These are phyloP conservation scores for Kingdonia uniflora DNA, from an alignment of 164 flowering plant species.

Conservation along the genomic window DNA sequence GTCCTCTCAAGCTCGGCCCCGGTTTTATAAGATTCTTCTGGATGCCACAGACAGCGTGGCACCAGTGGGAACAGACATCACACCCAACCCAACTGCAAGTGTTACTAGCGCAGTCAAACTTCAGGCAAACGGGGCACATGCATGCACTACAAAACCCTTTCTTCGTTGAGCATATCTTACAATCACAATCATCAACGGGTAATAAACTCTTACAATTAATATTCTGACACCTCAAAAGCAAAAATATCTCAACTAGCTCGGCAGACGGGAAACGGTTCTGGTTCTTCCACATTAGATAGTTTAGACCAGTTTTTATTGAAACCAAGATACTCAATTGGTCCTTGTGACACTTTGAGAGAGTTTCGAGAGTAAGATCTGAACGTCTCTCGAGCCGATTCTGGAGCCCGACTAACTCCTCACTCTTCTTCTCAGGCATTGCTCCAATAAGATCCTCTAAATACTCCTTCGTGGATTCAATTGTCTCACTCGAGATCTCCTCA, in stretches of 20 bases:
- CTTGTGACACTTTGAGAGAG: conserved; percentile 50
- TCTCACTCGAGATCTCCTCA: conserved; percentile 53
- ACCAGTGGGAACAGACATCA: conserved; percentile 93
- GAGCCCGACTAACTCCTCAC: conserved; percentile 43
- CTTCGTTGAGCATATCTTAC: conserved; percentile 76
- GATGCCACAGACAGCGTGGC: conserved; percentile 85
- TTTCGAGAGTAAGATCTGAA: conserved; percentile 62
- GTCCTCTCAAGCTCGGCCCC: conserved; percentile 59
- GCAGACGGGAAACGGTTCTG: conserved; percentile 24
- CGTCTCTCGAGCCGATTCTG: conserved; percentile 60
- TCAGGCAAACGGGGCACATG: conserved; percentile 87
- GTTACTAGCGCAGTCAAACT: conserved; percentile 74
- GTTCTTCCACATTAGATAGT: conserved; percentile 35
- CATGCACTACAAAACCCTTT: conserved; percentile 92
- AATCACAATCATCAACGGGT: conserved; percentile 93
- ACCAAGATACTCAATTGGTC: conserved; percentile 66
- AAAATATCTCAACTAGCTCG: conserved; percentile 75
- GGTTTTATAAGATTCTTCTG: conserved; percentile 61
- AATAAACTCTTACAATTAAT: conserved; percentile 53
- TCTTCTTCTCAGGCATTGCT: conserved; percentile 40
- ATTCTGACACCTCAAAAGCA: conserved; percentile 60
- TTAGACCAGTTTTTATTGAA: conserved; percentile 58
- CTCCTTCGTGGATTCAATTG: conserved; percentile 44
- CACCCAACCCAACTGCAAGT: conserved; percentile 99
- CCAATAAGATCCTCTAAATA: conserved; percentile 46